Conservation (phyloP, 2,329 filamentous ascomycete species). For the Falciphora oryzae region DNA sequence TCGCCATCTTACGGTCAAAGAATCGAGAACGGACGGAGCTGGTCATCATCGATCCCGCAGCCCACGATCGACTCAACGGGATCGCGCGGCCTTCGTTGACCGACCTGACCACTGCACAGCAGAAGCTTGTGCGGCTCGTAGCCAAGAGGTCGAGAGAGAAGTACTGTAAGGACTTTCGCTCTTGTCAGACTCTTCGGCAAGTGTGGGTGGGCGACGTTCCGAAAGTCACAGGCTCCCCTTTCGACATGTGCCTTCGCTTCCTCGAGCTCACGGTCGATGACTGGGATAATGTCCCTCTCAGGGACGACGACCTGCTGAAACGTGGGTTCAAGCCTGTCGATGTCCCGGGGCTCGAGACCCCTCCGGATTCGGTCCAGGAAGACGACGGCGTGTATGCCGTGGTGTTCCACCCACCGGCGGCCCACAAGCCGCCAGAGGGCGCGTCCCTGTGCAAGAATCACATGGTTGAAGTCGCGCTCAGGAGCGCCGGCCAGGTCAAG, state of each 20-base stretch:
- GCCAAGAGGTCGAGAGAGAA: conserved; percentile 19
- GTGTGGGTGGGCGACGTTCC: conserved; percentile 42
- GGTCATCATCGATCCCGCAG: conserved; percentile 47
- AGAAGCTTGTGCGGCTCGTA: conserved; percentile 34
- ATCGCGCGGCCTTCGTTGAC: conserved; percentile 20
- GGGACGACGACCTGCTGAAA: conserved; percentile 19
- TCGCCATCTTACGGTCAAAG: conserved; percentile 40
- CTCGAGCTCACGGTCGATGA: conserved; percentile 28
- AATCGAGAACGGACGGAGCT: conserved; percentile 36
- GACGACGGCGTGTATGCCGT: conserved; percentile 22
- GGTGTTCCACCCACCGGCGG: conserved; percentile 42
- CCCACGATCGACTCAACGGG: conserved; percentile 20
- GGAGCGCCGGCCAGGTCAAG: conserved; percentile 21
- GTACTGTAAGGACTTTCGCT: conserved; percentile 25
- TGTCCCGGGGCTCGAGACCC: conserved; percentile 10
- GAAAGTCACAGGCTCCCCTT: neutral
- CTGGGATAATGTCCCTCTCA: conserved; percentile 30
- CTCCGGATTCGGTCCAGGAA: neutral
- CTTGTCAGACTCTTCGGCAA: conserved; percentile 23
- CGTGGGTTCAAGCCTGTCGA: conserved; percentile 31
- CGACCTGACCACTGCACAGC: conserved; percentile 41
- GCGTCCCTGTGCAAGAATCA: conserved; percentile 35
- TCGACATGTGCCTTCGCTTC: conserved; percentile 38
- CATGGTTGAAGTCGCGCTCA: conserved; percentile 34
- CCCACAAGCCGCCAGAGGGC: conserved; percentile 12